A percentile compares a stretch with the other conserved stretches of the same genome.
These are phyloP conservation scores for Plenodomus biglobosus DNA, from an alignment of 2,329 filamentous ascomycete species.

Conservation along the genomic window DNA sequence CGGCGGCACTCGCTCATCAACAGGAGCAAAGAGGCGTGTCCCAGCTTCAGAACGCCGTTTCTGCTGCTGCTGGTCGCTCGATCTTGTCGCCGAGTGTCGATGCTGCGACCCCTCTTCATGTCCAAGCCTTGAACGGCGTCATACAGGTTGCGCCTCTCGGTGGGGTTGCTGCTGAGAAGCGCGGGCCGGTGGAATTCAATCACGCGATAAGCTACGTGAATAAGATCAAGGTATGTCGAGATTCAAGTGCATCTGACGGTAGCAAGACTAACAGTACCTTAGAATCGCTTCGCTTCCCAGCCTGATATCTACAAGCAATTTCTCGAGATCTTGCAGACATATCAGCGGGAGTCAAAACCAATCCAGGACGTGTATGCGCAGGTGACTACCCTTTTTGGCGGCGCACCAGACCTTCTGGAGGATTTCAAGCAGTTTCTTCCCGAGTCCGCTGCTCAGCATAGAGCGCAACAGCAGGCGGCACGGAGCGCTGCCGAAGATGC, in stretches of 20 bases:
- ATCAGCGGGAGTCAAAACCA: slow-evolving; percentile 95
- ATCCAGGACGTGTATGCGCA: slow-evolving; percentile 98
- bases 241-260: slow-evolving; percentile 12
- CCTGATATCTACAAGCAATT: slow-evolving; percentile 99
- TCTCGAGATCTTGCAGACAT: slow-evolving; percentile 95
- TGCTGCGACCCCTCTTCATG: slow-evolving; percentile 52
- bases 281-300: slow-evolving; percentile 89
- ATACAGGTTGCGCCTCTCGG: slow-evolving; percentile 60
- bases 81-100: slow-evolving; percentile 55
- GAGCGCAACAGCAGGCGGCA: slow-evolving; percentile 60
- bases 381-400: slow-evolving; percentile 90
- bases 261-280: slow-evolving; percentile 48
- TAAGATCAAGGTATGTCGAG: slow-evolving; percentile 86
- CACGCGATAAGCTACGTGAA: slow-evolving; percentile 99
- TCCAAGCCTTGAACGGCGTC: slow-evolving; percentile 63
- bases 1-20: slow-evolving; percentile 56
- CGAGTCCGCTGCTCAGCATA: slow-evolving; percentile 71
- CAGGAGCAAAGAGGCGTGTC: slow-evolving; percentile 68
- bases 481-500: slow-evolving; percentile 69
- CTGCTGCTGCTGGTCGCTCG: slow-evolving; percentile 57
- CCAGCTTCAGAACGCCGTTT: slow-evolving; percentile 66
- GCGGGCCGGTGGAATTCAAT: slow-evolving; percentile 96
- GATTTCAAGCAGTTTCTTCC: slow-evolving; percentile 99
- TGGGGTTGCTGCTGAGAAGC: slow-evolving; percentile 66
- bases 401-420: slow-evolving; percentile 89